A percentile compares a stretch with the other conserved stretches of the same genome.
These are phyloP conservation scores for Novymonas esmeraldas DNA, from an alignment of 208 protist genomes.

Conservation along the genomic window DNA sequence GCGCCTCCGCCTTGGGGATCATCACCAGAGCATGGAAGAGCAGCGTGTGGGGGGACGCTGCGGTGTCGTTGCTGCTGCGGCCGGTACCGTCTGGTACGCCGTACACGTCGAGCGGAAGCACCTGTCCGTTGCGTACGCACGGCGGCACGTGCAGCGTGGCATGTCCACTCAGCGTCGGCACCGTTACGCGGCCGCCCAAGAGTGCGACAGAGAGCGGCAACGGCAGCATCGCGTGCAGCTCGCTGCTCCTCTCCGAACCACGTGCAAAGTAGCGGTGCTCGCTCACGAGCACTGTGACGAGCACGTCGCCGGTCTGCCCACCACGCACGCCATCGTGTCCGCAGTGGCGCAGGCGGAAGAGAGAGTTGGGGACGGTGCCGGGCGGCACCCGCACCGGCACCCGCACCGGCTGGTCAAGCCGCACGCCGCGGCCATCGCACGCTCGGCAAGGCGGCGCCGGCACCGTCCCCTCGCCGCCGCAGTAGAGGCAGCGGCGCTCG, in stretches of 20 bases:
- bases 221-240: constrained; percentile 82
- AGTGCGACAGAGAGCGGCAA: constrained; percentile 76
- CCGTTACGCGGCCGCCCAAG: constrained; percentile 72
- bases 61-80: background rate
- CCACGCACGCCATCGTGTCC: constrained; percentile 87
- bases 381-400: constrained; percentile 49
- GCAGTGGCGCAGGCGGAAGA: constrained; percentile 59
- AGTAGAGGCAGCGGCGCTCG: constrained; percentile 79
- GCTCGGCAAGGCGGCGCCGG: constrained; percentile 56
- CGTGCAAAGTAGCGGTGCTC: constrained; percentile 80
- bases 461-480: constrained; percentile 69
- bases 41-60: constrained; percentile 1
- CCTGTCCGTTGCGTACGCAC: constrained; percentile 74
- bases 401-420: constrained; percentile 22
- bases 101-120: constrained; percentile 44
- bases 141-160: constrained; percentile 65
- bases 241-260: constrained; percentile 13
- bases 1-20: constrained; percentile 47
- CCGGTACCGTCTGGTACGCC: constrained; percentile 27
- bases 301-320: constrained; percentile 68
- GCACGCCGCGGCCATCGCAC: constrained; percentile 72
- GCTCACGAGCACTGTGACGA: constrained; percentile 75
- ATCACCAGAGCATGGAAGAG: constrained; percentile 78
- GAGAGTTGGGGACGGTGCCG: constrained; percentile 32
- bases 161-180: constrained; percentile 48